phyloP scores from a whole-genome alignment of 805 yeast species.

The Jamesozyma rosinii region DNA sequence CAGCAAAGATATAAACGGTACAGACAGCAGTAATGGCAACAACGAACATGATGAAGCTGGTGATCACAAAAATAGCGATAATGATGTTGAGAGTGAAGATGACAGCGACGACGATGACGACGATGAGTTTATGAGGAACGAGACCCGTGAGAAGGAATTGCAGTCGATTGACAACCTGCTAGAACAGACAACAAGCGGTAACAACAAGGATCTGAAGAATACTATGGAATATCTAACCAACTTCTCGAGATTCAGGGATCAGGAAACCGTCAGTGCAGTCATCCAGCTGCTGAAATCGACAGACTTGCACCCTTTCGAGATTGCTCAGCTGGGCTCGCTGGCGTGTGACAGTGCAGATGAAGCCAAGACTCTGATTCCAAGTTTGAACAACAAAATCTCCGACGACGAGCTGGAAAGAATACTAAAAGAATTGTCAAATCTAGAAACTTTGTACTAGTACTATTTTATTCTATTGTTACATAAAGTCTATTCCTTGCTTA shows the following conservation, averaged over 20 bases:
- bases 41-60: slow-evolving; percentile 10
- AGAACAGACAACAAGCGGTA: slow-evolving; percentile 45
- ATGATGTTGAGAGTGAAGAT: slow-evolving; percentile 14
- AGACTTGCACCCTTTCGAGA: slow-evolving; percentile 87
- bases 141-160: slow-evolving; percentile 37
- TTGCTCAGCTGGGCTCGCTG: slow-evolving; percentile 79
- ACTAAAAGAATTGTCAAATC: slow-evolving; percentile 73
- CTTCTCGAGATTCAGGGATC: slow-evolving; percentile 85
- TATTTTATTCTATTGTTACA: neutral
- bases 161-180: slow-evolving; percentile 26
- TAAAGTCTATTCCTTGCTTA: neutral
- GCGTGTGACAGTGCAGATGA: slow-evolving; percentile 96
- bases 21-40: slow-evolving; percentile 10
- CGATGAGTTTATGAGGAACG: slow-evolving; percentile 36
- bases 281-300: slow-evolving; percentile 71
- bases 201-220: slow-evolving; percentile 82
- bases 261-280: slow-evolving; percentile 87
- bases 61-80: slow-evolving; percentile 1
- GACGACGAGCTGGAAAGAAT: slow-evolving; percentile 82
- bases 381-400: slow-evolving; percentile 68
- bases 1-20: slow-evolving; percentile 13
- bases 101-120: slow-evolving; percentile 23
- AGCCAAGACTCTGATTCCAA: slow-evolving; percentile 88
- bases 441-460: slow-evolving; percentile 37
- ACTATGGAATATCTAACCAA: slow-evolving; percentile 78